These are phyloP conservation scores for Colletotrichum chrysophilum DNA, from an alignment of 2,329 filamentous ascomycete genomes.

Conservation along the genomic window DNA sequence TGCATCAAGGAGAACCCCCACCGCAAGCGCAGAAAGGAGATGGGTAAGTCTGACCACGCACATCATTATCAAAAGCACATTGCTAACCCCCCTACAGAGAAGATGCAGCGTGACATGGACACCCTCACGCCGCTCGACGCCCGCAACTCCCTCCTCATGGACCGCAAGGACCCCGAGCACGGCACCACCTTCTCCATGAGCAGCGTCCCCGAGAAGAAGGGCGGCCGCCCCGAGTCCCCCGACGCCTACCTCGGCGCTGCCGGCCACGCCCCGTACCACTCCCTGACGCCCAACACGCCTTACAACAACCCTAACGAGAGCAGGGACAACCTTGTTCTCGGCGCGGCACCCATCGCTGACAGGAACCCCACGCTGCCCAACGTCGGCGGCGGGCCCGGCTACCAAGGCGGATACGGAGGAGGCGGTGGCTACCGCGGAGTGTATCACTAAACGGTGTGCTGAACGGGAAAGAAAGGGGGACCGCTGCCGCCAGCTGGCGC, in stretches of 20 bases:
- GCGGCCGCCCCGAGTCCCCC: constrained; percentile 32
- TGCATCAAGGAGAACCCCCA: constrained; percentile 91
- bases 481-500: not conserved
- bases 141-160: constrained; percentile 83
- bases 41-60: constrained; percentile 66
- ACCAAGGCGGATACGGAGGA: constrained; percentile 14
- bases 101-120: constrained; percentile 78
- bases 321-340: constrained; percentile 41
- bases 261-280: constrained; percentile 32
- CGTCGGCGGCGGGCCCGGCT: constrained; percentile 7
- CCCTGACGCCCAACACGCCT: constrained; percentile 40
- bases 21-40: constrained; percentile 84
- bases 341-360: constrained; percentile 42
- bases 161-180: constrained; percentile 44
- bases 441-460: constrained; percentile 1
- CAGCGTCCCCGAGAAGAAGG: constrained; percentile 32
- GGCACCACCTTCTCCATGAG: constrained; percentile 49
- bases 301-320: constrained; percentile 32
- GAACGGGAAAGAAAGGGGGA: not conserved
- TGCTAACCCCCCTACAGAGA: constrained; percentile 60
- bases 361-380: constrained; percentile 39
- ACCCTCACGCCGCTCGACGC: constrained; percentile 86
- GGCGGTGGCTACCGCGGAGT: constrained; percentile 17
- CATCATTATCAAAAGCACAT: constrained; percentile 1
- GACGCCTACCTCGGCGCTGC: constrained; percentile 33